A percentile compares a stretch with the other conserved stretches of the same genome.
Evolutionary conservation across 1,284 basidiomycete genomes (phyloP).

Genomic region (Cryptococcus sp.): DNA sequence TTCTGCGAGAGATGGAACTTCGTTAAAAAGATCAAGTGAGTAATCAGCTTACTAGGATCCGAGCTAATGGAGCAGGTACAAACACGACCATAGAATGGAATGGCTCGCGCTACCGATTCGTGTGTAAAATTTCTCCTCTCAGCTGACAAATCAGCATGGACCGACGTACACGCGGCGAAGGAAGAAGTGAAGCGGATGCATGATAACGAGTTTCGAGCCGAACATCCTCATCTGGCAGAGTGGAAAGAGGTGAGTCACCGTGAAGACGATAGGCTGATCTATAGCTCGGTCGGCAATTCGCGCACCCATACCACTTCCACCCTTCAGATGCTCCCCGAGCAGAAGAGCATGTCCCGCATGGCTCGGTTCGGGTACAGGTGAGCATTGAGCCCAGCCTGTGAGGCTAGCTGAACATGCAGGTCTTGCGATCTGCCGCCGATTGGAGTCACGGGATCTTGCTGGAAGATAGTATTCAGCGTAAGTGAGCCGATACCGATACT

Average conservation of each 20-base stretch:
- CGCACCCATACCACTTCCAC: constrained; percentile 47
- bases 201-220: constrained; percentile 31
- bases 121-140: constrained; percentile 11
- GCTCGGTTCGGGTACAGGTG: constrained; percentile 39
- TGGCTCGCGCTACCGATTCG: constrained; percentile 79
- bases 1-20: constrained; percentile 66
- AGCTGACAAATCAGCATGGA: constrained; percentile 31
- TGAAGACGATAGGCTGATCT: neutral
- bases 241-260: constrained; percentile 37
- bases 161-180: constrained; percentile 27
- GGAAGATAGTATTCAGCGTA: constrained; percentile 81
- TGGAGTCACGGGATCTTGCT: constrained; percentile 87
- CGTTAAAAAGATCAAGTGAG: constrained; percentile 42
- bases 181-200: constrained; percentile 27
- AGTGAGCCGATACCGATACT: constrained; percentile 35
- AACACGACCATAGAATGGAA: constrained; percentile 54
- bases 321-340: constrained; percentile 38
- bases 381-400: constrained; percentile 3
- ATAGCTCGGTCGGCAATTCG: constrained; percentile 35
- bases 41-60: neutral
- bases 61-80: constrained; percentile 40
- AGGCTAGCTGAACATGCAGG: constrained; percentile 20
- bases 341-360: constrained; percentile 36
- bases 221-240: constrained; percentile 45
- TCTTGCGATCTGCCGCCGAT: constrained; percentile 74